Base-by-base conservation (phyloP, 768 basidiomycete species). In the Kwoniella dendrophila region DNA sequence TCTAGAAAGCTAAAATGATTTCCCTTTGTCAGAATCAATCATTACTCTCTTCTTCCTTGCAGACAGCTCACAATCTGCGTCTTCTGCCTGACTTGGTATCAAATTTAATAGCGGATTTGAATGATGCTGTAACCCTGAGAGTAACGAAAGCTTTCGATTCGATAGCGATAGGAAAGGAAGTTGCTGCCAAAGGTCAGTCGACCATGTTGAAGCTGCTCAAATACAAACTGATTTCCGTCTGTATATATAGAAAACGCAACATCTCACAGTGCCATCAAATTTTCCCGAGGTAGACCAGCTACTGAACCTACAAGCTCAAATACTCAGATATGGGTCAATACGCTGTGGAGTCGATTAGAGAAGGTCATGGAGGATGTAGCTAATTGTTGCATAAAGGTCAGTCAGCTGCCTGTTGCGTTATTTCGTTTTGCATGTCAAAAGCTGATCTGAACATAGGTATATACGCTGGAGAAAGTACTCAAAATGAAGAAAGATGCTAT, bases 61-160 rank as follows among this genome's bases (percentile, higher is more conserved):
- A 98, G 82, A 97, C 92, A 1, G 93, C 95, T 3, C 90, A 92
- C 79, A 99, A 97, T 75, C 85, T 99, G 14, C 84, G 88, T 29
- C 85, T 90, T 16, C 83, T 99, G 11, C 90, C 95, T 0, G 84
- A 86, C 26, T 84, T 97, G 5, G 90, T 97, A 3, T 86, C 88
- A 59, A 85, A 85, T 53, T 84, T 98, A 1, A 81, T 96, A 18
- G 79, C 81, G 4, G 91, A 95, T 75, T 81, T 97, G 7, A 90
- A 87, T 20, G 87, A 90, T 49, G 87, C 88, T 0, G 88, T 96
- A 3, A 89, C 92, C 67, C 84, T 86, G 29, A 85, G 91, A 14
- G 90, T 97, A 62, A 85, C 84, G 22, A 83, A 82, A 34, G 87
- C 92, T 0, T 96, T 99, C 75, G 96, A 99, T 77, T 81, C 95